These are phyloP conservation scores for Fusarium succisae DNA, from an alignment of 2,329 filamentous ascomycete species.

Conservation along the genomic window DNA sequence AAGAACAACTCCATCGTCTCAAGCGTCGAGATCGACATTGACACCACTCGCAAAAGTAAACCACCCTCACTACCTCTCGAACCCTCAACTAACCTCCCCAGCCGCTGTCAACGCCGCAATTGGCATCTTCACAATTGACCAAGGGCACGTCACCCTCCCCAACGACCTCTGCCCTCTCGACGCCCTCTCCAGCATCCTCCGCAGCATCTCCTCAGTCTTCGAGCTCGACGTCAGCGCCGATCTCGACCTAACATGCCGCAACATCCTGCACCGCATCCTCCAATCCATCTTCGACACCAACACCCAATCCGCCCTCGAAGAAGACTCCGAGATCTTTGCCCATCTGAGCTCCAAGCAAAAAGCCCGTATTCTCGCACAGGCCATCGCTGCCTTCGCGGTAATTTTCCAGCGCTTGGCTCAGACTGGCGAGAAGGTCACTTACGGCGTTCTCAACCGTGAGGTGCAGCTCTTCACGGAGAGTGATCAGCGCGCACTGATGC, in stretches of 20 bases:
- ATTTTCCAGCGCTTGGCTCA: slow-evolving; percentile 41
- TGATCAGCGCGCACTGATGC: slow-evolving; percentile 41
- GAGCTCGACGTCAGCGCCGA: slow-evolving; percentile 36
- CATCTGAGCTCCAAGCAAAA: slow-evolving; percentile 38
- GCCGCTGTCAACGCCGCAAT: slow-evolving; percentile 38
- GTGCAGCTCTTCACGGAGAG: slow-evolving; percentile 42
- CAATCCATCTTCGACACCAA: slow-evolving; percentile 43
- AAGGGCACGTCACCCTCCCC: slow-evolving; percentile 38
- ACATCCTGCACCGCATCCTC: slow-evolving; percentile 41
- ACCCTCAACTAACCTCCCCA: slow-evolving; percentile 23
- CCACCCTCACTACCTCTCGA: neutral
- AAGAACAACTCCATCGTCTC: slow-evolving; percentile 36
- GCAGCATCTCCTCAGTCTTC: slow-evolving; percentile 36
- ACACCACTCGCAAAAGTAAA: slow-evolving; percentile 27
- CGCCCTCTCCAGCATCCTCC: slow-evolving; percentile 35
- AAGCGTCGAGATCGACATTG: slow-evolving; percentile 26
- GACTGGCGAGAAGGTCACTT: slow-evolving; percentile 34
- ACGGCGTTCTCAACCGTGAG: slow-evolving; percentile 41
- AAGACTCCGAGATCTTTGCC: slow-evolving; percentile 42
- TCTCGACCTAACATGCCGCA: slow-evolving; percentile 38
- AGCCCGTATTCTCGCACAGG: slow-evolving; percentile 39
- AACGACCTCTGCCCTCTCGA: slow-evolving; percentile 39
- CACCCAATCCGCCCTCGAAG: slow-evolving; percentile 38
- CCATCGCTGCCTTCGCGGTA: slow-evolving; percentile 37
- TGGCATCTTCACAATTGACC: slow-evolving; percentile 35